Evolutionary conservation across 495 filamentous ascomycete genomes (phyloP).

Genomic region (Lasiosphaeris hirsuta): DNA sequence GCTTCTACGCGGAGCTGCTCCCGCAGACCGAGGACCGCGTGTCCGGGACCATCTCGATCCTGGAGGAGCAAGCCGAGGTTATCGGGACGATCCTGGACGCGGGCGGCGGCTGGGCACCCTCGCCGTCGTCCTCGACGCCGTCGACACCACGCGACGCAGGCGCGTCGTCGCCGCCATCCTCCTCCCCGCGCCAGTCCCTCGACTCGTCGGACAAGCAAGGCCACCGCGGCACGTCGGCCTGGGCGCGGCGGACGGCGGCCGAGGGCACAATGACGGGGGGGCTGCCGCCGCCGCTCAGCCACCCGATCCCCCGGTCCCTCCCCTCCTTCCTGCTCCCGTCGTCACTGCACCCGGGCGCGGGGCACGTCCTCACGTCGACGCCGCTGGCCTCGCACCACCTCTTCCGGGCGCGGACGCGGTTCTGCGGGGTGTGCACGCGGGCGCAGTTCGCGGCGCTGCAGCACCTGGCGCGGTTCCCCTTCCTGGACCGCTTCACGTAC

Average conservation of each 20-base stretch:
- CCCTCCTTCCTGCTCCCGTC: background rate
- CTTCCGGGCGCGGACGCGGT: background rate
- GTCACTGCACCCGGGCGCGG: too few relatives aligned
- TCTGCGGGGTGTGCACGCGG: background rate
- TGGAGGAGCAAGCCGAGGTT: slow-evolving; percentile 2
- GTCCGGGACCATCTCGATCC: background rate
- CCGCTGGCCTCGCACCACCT: background rate
- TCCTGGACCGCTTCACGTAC: slow-evolving; percentile 9
- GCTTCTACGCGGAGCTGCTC: background rate
- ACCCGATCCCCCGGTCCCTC: background rate
- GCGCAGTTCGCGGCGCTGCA: background rate
- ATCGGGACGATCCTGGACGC: background rate
- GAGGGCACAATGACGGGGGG: slow-evolving; percentile 1
- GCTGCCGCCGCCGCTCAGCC: background rate
- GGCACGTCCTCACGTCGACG: background rate
- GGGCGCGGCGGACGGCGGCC: background rate
- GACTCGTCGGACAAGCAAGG: background rate
- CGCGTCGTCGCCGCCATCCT: too few relatives aligned
- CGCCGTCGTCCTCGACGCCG: background rate
- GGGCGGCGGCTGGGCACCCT: background rate
- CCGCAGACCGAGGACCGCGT: slow-evolving; percentile 2
- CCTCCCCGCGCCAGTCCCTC: background rate
- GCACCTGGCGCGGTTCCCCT: background rate
- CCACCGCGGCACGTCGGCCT: background rate
- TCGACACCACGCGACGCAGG: too few relatives aligned